These are phyloP conservation scores for Colletotrichum orchidophilum DNA, from an alignment of 2,329 filamentous ascomycete species.

Conservation along the genomic window DNA sequence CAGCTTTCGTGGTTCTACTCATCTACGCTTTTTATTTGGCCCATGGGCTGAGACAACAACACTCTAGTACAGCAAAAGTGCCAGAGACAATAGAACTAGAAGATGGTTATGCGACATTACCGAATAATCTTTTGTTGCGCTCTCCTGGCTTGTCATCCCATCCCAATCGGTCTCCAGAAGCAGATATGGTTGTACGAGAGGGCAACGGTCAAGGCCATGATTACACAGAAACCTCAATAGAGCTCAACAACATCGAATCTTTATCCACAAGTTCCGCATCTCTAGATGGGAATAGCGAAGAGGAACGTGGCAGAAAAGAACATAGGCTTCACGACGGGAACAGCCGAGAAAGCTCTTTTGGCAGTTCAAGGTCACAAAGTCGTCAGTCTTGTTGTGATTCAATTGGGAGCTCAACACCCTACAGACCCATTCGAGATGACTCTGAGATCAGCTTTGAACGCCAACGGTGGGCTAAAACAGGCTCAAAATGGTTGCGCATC, in stretches of 20 bases:
- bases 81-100: constrained; percentile 4
- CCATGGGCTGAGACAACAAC: constrained; percentile 69
- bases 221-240: constrained; percentile 9
- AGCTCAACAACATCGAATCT: constrained; percentile 5
- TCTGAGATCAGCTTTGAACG: constrained; percentile 34
- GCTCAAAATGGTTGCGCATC: constrained; percentile 34
- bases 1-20: constrained; percentile 77
- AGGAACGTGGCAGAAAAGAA: background rate
- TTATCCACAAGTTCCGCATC: background rate
- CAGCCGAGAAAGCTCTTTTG: constrained; percentile 33
- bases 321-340: background rate
- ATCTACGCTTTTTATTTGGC: constrained; percentile 79
- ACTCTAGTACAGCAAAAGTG: constrained; percentile 62
- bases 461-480: constrained; percentile 31
- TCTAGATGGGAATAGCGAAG: constrained; percentile 1
- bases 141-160: constrained; percentile 29
- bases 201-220: too few species aligned
- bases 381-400: constrained; percentile 41
- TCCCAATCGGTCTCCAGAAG: constrained; percentile 43
- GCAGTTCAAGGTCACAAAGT: constrained; percentile 34
- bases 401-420: constrained; percentile 33
- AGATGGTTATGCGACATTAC: background rate
- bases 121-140: background rate
- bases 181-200: constrained; percentile 3
- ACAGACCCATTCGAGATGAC: constrained; percentile 35